A percentile compares a stretch with the other conserved stretches of the same genome.
Conservation (phyloP, 73 alveolate species). For the Tetrahymena thermophila region DNA sequence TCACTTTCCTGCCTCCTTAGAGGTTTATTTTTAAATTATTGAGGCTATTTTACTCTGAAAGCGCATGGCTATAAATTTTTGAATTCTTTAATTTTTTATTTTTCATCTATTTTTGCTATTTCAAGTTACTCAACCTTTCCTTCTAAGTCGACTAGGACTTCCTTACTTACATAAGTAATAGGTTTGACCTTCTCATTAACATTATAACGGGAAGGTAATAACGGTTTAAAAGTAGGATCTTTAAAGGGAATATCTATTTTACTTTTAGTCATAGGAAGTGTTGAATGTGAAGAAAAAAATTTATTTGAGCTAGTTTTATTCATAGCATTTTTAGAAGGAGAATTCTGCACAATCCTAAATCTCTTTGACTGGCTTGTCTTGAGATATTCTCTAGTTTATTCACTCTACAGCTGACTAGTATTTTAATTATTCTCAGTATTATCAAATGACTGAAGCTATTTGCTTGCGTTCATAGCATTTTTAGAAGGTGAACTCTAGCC, state of each 20-base stretch:
- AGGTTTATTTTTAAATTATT: slow-evolving; percentile 39
- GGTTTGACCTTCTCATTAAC: neutral
- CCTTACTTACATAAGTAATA: neutral
- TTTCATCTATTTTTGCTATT: neutral
- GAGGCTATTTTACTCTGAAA: slow-evolving; percentile 19
- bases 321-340: neutral
- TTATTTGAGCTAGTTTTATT: neutral
- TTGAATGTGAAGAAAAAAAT: neutral
- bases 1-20: slow-evolving; percentile 37
- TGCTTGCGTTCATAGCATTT: neutral
- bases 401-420: neutral
- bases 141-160: slow-evolving; percentile 24
- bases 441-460: neutral
- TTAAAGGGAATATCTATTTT: neutral
- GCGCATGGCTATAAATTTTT: neutral
- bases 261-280: slow-evolving; percentile 12
- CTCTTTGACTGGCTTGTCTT: neutral
- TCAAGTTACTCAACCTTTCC: slow-evolving; percentile 9
- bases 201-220: neutral
- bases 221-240: neutral
- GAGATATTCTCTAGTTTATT: neutral
- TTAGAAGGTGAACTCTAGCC: neutral
- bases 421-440: neutral
- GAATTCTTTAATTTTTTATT: neutral
- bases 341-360: neutral